Evolutionary conservation across 306 rosid genomes (phyloP).

Genomic region (Parietaria judaica): DNA sequence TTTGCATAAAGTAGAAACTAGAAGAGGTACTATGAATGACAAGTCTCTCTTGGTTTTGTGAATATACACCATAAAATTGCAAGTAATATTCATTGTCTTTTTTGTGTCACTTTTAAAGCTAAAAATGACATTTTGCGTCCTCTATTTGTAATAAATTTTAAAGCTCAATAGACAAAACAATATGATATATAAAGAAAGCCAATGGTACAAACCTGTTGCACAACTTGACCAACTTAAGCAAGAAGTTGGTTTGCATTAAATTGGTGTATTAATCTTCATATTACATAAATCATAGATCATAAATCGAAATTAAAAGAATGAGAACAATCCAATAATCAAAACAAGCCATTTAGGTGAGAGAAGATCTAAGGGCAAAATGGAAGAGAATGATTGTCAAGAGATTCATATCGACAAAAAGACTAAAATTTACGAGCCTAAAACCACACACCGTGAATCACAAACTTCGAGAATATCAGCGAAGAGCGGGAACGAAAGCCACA

Average conservation of each 20-base stretch:
- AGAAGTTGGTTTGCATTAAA: constrained; percentile 5
- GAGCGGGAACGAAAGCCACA: constrained; percentile 13
- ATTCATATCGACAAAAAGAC: constrained; percentile 12
- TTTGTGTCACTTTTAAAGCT: too few species aligned
- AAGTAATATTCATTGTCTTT: too few species aligned
- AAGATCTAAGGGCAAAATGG: constrained; percentile 6
- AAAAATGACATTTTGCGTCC: too few species aligned
- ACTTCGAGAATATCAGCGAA: neutral
- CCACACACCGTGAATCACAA: constrained; percentile 2
- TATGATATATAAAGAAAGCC: too few species aligned
- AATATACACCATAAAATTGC: too few species aligned
- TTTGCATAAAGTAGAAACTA: too few species aligned
- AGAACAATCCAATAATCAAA: constrained; percentile 5
- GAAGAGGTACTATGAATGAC: too few species aligned
- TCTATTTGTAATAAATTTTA: too few species aligned
- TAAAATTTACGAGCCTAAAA: constrained; percentile 3
- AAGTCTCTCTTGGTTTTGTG: too few species aligned
- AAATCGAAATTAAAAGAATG: constrained; percentile 5
- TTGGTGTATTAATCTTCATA: neutral
- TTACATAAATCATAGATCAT: constrained; percentile 7
- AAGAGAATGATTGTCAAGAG: constrained; percentile 3
- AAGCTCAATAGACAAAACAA: too few species aligned
- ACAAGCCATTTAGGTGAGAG: neutral
- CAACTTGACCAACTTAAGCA: neutral
- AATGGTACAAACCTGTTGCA: too few species aligned